Evolutionary conservation across 495 filamentous ascomycete genomes (phyloP).

Genomic region (Wilcoxina mikolae): DNA sequence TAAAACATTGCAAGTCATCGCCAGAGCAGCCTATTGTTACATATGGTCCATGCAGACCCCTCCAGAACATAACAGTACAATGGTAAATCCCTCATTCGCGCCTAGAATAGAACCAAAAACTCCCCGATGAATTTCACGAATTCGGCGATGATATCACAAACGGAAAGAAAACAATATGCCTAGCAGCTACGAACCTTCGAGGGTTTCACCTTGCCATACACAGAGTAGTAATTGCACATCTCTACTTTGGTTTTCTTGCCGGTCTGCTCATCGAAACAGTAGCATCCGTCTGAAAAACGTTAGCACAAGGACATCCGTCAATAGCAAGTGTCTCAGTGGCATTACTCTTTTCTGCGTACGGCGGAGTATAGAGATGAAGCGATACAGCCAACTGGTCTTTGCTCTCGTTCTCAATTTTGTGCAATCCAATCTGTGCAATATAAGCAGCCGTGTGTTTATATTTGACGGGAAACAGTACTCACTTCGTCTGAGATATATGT

Average conservation of each 20-base stretch:
- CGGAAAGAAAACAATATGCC: no score
- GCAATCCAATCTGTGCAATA: constrained; percentile 51
- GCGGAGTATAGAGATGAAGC: constrained; percentile 80
- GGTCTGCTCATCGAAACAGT: constrained; percentile 48
- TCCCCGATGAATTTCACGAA: no score
- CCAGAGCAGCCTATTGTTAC: no score
- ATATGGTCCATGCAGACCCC: no score
- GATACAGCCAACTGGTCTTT: constrained; percentile 62
- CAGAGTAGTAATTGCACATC: constrained; percentile 49
- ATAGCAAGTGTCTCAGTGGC: constrained; percentile 1
- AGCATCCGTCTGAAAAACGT: constrained; percentile 36
- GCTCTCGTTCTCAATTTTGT: constrained; percentile 63
- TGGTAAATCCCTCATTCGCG: no score
- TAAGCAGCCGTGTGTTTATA: neutral
- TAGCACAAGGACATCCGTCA: neutral
- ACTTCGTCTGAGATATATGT: constrained; percentile 71
- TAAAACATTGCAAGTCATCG: no score
- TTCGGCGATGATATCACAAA: no score
- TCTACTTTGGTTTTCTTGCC: constrained; percentile 56
- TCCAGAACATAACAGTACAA: no score
- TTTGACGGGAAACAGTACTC: constrained; percentile 10
- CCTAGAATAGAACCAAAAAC: no score
- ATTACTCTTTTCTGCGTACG: constrained; percentile 45
- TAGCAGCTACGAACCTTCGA: constrained; percentile 4
- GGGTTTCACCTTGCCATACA: constrained; percentile 33